Percentiles rank a stretch among this genome's conserved stretches.
Conservation (phyloP, 2,329 filamentous ascomycete genomes). For the Arthrinium phaeospermum region DNA sequence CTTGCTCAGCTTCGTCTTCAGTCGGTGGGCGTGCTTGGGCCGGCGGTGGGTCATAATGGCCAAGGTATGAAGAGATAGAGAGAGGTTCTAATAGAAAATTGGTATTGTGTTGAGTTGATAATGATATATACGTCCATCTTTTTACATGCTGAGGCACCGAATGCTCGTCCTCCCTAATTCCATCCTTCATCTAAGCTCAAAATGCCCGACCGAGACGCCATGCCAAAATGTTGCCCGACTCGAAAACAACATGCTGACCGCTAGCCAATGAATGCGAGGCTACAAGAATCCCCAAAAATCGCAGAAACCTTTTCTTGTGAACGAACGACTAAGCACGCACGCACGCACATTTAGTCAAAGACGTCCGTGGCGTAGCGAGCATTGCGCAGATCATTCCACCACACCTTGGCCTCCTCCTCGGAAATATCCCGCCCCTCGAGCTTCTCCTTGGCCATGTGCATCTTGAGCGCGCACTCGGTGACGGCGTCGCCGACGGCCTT, state of each 20-base stretch:
- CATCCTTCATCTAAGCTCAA: not conserved
- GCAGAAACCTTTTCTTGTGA: too few relatives aligned
- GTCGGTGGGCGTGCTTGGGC: constrained; percentile 18
- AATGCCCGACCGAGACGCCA: not conserved
- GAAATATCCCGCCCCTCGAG: constrained; percentile 36
- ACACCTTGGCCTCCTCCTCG: constrained; percentile 48
- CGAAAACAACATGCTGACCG: not conserved
- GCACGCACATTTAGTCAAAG: constrained; percentile 51
- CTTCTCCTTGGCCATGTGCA: constrained; percentile 37
- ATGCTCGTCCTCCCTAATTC: not conserved
- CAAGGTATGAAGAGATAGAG: not conserved
- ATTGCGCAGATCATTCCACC: constrained; percentile 58
- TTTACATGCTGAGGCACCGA: not conserved
- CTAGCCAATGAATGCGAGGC: not conserved
- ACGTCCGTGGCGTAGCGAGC: constrained; percentile 66
- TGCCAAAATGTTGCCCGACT: not conserved
- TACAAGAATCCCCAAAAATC: not conserved
- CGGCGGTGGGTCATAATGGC: not conserved
- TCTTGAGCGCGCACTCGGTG: constrained; percentile 44
- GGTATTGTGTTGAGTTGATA: not conserved
- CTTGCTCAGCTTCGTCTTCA: constrained; percentile 8
- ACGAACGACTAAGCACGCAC: too few relatives aligned
- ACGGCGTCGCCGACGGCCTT: constrained; percentile 54
- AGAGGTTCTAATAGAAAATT: not conserved
- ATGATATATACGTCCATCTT: not conserved